Evolutionary conservation across 116 monocot genomes (phyloP), one percentile per base, ranked within the genome.

Genomic region (Trichopus zeylanicus): DNA sequence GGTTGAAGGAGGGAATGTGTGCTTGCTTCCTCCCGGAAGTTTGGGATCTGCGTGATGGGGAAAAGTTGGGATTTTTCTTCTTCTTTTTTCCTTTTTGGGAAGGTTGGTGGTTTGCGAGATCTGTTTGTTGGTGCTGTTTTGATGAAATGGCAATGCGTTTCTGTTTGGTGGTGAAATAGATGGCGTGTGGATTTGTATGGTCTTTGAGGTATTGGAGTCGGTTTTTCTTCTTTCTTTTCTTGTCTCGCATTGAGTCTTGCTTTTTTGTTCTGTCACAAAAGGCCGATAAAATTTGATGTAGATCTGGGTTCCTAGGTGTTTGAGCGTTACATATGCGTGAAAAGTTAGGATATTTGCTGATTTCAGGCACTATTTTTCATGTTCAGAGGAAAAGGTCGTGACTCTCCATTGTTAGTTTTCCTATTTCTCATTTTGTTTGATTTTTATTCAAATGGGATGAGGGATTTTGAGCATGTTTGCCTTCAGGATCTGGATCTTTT

Each of bases 101-200:
- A 28, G 26, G 11, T 53, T 28, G 26, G 53, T 1, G 26, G 3
- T 9, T 11, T 53, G 12, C 1, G 3, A 53, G 53, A 26, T 58
- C 58, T 58, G 28, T 32, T 21, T 30, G n/a, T 7, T 32, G 57
- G 57, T 5, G 4, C n/a, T 57, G 37, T 61, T 61, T 30, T 61
- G 4, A 19, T 56, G 56, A 13, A 35, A 56, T 56, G 56, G 30
- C 13, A 62, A 62, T 62, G 31, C 51, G 48, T 34, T 35, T 42
- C 19, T n/a, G n/a, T n/a, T n/a, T n/a, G n/a, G n/a, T n/a, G n/a
- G n/a, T n/a, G n/a, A n/a, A n/a, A n/a, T n/a, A n/a, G n/a, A n/a
- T n/a, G 7, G 22, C 5, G 42, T 21, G 19, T 10, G 3, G 15
- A 37, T 6, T 32, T 31, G 22, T 26, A 4, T 37, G 37, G 37